Base-by-base conservation (phyloP, 345 rosid species). In the Hibiscus mutabilis region DNA sequence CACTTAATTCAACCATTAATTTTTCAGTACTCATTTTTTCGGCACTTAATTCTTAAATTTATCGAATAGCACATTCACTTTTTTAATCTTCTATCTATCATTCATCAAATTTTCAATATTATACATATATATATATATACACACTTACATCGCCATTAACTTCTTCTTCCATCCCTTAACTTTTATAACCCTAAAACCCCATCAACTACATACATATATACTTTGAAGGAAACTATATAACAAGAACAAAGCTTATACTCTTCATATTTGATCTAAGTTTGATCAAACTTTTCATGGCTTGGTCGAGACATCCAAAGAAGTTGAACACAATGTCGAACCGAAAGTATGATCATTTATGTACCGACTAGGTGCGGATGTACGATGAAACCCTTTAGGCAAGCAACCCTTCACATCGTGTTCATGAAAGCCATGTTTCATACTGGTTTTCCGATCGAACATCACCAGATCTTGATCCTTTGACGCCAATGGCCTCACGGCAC, bases 331-430 rank as follows among this genome's bases (percentile, higher is more conserved):
- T 49, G 79, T 67, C 2, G 87, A 86, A 22, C 82, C 84, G 10
- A 66, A 75, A 22, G 87, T 79, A 6, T 77, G 66, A 29, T 74
- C 61, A 12, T 88, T 88, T 71, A 76, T 82, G 53, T 86, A 88
- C n/a, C 86, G 81, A 60, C 92, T 88, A 0, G 92, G 92, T 0
- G 87, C 92, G 0, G 92, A 88, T 31, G 60, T 73, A 29, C 11
- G 78, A n/a, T 79, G 88, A 60, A 77, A 78, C 6, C 92, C 88
- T 66, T 86, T 88, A 0, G 92, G 92, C 79, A 88, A 12, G 81
- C 92, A 88, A 72, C 69, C 62, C 70, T 76, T 70, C 64, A 79
- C 79, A 1, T 40, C 71, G 15, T 31, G 42, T 13, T 51, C 19
- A 27, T 22, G 25, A 12, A 71, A 71, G 44, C 59, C 42, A 29